These are phyloP conservation scores for Globisporangium orthogonon DNA, from an alignment of 352 stramenopile species.

Conservation along the genomic window DNA sequence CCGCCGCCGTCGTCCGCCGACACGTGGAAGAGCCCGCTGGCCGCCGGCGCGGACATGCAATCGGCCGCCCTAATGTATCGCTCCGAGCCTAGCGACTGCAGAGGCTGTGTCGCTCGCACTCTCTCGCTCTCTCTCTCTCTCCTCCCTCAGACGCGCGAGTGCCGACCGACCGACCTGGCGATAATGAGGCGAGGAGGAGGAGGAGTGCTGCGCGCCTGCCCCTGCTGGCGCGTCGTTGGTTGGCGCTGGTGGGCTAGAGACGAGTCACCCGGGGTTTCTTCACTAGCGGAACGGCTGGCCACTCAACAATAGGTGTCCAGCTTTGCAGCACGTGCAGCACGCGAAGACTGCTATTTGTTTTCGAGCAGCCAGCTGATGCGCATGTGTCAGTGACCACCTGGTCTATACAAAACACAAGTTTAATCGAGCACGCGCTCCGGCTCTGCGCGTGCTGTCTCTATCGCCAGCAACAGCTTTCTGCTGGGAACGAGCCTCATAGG, in stretches of 20 bases:
- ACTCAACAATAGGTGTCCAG: too few species aligned
- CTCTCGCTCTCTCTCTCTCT: not conserved
- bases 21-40: conserved; percentile 24
- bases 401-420: too few species aligned
- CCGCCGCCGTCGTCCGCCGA: conserved; percentile 4
- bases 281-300: not conserved
- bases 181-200: not conserved
- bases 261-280: not conserved
- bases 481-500: not conserved
- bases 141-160: not conserved
- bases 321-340: not conserved
- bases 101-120: not conserved
- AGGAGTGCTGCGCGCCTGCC: too few species aligned
- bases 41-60: conserved; percentile 7
- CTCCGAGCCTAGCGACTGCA: not conserved
- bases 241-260: not conserved
- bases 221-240: too few species aligned
- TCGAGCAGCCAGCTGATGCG: too few species aligned
- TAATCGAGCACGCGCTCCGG: too few species aligned
- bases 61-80: not conserved
- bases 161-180: too few species aligned
- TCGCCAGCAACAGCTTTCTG: not conserved
- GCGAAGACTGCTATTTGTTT: not conserved
- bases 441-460: too few species aligned
- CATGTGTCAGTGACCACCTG: too few species aligned